Evolutionary conservation across 306 rosid genomes (phyloP).

Genomic region (Malus orientalis): DNA sequence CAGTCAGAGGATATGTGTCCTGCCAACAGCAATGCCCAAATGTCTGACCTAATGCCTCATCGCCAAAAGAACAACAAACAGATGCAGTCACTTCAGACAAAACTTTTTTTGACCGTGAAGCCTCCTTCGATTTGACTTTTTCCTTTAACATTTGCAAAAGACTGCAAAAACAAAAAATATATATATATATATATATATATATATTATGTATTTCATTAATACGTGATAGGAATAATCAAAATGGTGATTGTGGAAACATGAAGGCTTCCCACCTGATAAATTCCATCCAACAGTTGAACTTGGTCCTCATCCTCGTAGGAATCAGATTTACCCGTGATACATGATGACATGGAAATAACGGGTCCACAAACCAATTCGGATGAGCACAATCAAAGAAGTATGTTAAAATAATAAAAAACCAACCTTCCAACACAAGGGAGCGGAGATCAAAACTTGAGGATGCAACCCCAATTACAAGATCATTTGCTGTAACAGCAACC

Average conservation of each 20-base stretch:
- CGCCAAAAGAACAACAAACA: slow-evolving; percentile 45
- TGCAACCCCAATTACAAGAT: slow-evolving; percentile 36
- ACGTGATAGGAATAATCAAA: not conserved
- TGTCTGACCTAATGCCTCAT: slow-evolving; percentile 28
- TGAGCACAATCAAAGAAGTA: not conserved
- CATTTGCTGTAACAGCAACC: slow-evolving; percentile 14
- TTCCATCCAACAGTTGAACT: slow-evolving; percentile 37
- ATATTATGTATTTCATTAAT: not conserved
- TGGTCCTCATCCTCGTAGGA: slow-evolving; percentile 31
- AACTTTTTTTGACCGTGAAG: slow-evolving; percentile 16
- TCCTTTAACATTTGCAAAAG: slow-evolving; percentile 37
- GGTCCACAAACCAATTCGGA: not conserved
- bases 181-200: no score
- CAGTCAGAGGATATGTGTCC: slow-evolving; percentile 50
- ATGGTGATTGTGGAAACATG: not conserved
- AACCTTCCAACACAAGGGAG: slow-evolving; percentile 64
- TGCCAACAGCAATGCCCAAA: slow-evolving; percentile 29
- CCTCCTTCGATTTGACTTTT: slow-evolving; percentile 34
- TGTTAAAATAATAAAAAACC: not conserved
- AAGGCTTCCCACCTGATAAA: slow-evolving; percentile 44
- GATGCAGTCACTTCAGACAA: slow-evolving; percentile 23
- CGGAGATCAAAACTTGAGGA: slow-evolving; percentile 45
- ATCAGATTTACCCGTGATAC: slow-evolving; percentile 34
- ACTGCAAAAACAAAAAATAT: slow-evolving; percentile 12
- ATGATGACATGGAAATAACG: slow-evolving; percentile 46